These are phyloP conservation scores for Verticillium nubilum DNA, from an alignment of 2,329 filamentous ascomycete genomes.

Conservation along the genomic window DNA sequence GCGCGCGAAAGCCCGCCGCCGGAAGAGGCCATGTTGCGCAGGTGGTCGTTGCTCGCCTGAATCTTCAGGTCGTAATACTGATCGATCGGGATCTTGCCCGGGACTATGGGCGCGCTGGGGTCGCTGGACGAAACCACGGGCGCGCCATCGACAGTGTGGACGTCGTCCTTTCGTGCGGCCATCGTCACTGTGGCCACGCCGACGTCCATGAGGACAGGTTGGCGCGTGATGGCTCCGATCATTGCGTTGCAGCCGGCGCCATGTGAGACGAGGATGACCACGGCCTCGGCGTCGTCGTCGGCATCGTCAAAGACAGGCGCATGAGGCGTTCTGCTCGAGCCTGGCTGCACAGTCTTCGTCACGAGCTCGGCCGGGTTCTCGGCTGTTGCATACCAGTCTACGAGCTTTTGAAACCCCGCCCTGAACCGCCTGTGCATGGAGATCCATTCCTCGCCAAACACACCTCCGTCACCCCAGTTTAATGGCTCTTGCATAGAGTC, in stretches of 20 bases:
- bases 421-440: constrained; percentile 90
- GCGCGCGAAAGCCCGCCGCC: constrained; percentile 21
- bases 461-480: constrained; percentile 82
- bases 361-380: constrained; percentile 47
- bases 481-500: constrained; percentile 78
- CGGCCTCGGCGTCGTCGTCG: constrained; percentile 63
- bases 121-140: constrained; percentile 19
- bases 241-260: constrained; percentile 94
- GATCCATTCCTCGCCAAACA: constrained; percentile 91
- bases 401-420: constrained; percentile 68
- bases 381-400: constrained; percentile 72
- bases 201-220: constrained; percentile 86
- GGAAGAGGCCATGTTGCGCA: constrained; percentile 41
- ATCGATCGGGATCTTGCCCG: constrained; percentile 39
- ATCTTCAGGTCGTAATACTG: constrained; percentile 69
- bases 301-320: constrained; percentile 34
- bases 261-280: constrained; percentile 86
- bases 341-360: constrained; percentile 33
- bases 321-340: constrained; percentile 18
- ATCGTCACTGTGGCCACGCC: constrained; percentile 87
- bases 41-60: constrained; percentile 69
- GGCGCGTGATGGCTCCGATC: constrained; percentile 84
- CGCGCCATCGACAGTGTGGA: constrained; percentile 13
- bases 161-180: constrained; percentile 59
- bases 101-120: constrained; percentile 14